Percentiles rank a stretch among this genome's conserved stretches.
These are phyloP conservation scores for Planoprotostelium fungivorum DNA, from an alignment of 78 protist genomes.

Conservation along the genomic window DNA sequence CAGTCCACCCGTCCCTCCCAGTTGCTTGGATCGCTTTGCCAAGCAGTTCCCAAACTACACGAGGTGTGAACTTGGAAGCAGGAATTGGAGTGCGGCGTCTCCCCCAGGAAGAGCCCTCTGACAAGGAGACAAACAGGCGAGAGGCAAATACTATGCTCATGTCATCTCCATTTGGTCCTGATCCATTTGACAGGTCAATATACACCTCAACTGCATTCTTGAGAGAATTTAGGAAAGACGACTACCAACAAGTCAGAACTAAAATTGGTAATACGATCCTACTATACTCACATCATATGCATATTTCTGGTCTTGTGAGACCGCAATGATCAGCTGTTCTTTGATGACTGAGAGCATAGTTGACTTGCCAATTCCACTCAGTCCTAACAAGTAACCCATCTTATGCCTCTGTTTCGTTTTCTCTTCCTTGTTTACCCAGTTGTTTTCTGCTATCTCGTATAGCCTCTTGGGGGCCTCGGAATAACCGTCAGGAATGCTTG, in stretches of 20 bases:
- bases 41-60: neutral
- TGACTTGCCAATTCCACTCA: constrained; percentile 1
- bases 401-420: constrained; percentile 1
- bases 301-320: neutral
- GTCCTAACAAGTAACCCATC: constrained; percentile 1
- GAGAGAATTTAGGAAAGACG: constrained; percentile 1
- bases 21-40: neutral
- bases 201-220: constrained; percentile 1
- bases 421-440: constrained; percentile 1
- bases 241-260: constrained; percentile 1
- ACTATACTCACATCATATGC: constrained; percentile 1
- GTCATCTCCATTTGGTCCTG: constrained; percentile 1
- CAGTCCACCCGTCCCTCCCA: constrained; percentile 3
- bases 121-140: constrained; percentile 1
- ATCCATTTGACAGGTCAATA: constrained; percentile 1
- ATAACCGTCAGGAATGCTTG: no score
- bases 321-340: constrained; percentile 1
- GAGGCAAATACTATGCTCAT: constrained; percentile 1
- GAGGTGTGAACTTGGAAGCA: neutral
- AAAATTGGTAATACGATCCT: neutral
- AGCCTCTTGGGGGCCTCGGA: no score
- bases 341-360: constrained; percentile 1
- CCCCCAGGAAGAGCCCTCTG: constrained; percentile 3
- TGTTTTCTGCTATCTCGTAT: constrained; percentile 1
- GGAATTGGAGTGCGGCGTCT: neutral